phyloP scores from a whole-genome alignment of 148 eudicot species.

The Rhododendron molle region DNA sequence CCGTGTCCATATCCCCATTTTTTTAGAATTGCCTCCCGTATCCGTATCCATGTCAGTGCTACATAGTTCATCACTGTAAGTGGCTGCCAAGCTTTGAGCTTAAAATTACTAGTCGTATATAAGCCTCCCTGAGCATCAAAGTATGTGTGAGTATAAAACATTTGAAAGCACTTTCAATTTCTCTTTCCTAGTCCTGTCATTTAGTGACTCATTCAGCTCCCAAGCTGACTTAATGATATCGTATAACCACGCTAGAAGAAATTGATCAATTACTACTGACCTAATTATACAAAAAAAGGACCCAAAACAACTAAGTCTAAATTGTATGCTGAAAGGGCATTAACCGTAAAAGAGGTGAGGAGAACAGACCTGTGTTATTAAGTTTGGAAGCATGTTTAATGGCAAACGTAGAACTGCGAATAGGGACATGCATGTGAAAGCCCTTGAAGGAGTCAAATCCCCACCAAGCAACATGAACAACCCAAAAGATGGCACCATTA shows the following conservation, averaged over 20 bases:
- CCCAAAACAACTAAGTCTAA: neutral
- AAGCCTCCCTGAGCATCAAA: neutral
- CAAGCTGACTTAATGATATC: neutral
- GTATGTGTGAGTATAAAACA: neutral
- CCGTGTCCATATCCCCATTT: too few relatives aligned
- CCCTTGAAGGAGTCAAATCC: conserved; percentile 58
- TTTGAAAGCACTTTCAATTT: neutral
- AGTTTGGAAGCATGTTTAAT: conserved; percentile 54
- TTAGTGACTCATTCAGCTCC: neutral
- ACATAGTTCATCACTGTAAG: neutral
- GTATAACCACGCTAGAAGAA: neutral
- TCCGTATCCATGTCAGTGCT: too few relatives aligned
- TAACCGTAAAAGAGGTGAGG: neutral
- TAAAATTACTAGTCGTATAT: neutral
- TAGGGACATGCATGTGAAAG: conserved; percentile 57
- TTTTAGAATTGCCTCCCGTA: too few relatives aligned
- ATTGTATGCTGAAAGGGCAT: neutral
- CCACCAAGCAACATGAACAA: conserved; percentile 58
- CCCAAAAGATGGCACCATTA: conserved; percentile 44
- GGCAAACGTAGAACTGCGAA: conserved; percentile 49
- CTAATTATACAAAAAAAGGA: neutral
- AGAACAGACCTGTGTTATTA: conserved; percentile 47
- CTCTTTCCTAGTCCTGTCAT: neutral
- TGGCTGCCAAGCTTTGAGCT: neutral
- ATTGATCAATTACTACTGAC: too few relatives aligned